These are phyloP conservation scores for Eutrema heterophyllum DNA, from an alignment of 345 rosid species.

Conservation along the genomic window DNA sequence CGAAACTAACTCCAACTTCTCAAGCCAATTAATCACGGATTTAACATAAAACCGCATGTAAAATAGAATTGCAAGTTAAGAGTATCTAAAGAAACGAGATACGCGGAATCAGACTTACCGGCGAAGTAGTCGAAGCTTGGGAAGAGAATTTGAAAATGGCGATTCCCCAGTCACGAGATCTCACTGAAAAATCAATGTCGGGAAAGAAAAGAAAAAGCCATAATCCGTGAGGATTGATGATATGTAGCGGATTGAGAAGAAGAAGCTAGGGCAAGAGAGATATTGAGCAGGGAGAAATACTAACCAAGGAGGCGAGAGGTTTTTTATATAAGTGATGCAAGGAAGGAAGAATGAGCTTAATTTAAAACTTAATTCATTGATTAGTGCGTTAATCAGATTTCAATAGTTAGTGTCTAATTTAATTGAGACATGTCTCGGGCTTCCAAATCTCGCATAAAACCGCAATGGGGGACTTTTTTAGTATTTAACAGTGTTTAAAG, in stretches of 20 bases:
- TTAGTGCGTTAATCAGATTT: conserved; percentile 23
- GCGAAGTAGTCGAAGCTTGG: neutral
- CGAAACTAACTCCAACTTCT: neutral
- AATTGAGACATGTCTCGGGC: neutral
- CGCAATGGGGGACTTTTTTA: no score
- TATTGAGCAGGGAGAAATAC: neutral
- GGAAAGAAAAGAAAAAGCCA: neutral
- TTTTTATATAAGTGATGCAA: conserved; percentile 29
- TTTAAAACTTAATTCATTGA: conserved; percentile 6
- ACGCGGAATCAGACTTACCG: conserved; percentile 5
- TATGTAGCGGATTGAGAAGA: neutral
- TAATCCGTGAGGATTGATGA: neutral
- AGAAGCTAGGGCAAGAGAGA: conserved; percentile 12
- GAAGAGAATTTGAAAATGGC: neutral
- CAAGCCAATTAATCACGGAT: neutral
- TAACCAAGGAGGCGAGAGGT: conserved; percentile 1
- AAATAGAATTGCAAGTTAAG: neutral
- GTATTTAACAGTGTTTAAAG: no score
- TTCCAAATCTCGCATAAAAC: conserved; percentile 3
- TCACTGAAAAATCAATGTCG: neutral
- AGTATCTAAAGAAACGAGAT: neutral
- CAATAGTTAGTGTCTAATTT: neutral
- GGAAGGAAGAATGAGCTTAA: conserved; percentile 7
- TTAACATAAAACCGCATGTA: neutral
- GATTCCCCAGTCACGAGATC: neutral